Evolutionary conservation across 1,284 basidiomycete species (phyloP).

Genomic region (Leccinum fallax): DNA sequence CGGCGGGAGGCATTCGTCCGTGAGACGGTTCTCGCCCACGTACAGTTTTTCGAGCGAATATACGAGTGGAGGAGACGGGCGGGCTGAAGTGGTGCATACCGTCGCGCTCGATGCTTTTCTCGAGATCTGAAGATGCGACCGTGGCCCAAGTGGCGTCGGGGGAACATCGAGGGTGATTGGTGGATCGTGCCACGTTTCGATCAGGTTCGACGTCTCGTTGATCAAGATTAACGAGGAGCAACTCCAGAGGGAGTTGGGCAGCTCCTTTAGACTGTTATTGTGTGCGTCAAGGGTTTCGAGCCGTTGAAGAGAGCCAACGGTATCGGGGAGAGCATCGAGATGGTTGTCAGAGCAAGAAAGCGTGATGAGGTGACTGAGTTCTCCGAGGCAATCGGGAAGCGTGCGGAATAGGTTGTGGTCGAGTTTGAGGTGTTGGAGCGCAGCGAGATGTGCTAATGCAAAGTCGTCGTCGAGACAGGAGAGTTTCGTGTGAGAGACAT

Average conservation of each 20-base stretch:
- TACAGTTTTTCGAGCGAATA: constrained; percentile 77
- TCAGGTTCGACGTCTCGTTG: constrained; percentile 90
- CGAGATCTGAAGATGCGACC: constrained; percentile 24
- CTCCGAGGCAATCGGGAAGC: constrained; percentile 82
- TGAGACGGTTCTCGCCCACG: constrained; percentile 88
- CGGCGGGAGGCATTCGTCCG: constrained; percentile 80
- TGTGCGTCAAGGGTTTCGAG: constrained; percentile 86
- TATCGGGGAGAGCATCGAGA: constrained; percentile 76
- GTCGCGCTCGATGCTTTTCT: constrained; percentile 31
- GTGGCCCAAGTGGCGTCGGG: constrained; percentile 9
- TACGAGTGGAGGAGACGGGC: constrained; percentile 65
- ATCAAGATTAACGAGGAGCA: constrained; percentile 76
- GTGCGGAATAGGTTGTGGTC: constrained; percentile 88
- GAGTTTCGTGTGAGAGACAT: constrained; percentile 91
- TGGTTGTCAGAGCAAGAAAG: constrained; percentile 92
- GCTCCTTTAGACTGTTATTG: constrained; percentile 85
- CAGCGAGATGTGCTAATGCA: constrained; percentile 71
- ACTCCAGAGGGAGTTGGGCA: constrained; percentile 84
- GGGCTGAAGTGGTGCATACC: constrained; percentile 25
- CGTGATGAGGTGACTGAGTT: constrained; percentile 68
- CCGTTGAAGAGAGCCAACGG: constrained; percentile 77
- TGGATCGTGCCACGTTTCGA: constrained; percentile 76
- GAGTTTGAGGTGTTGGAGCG: constrained; percentile 73
- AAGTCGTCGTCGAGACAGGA: constrained; percentile 81
- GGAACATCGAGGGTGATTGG: constrained; percentile 31